Conservation (phyloP, 129 eudicot genomes). For the Sambucus nigra region DNA sequence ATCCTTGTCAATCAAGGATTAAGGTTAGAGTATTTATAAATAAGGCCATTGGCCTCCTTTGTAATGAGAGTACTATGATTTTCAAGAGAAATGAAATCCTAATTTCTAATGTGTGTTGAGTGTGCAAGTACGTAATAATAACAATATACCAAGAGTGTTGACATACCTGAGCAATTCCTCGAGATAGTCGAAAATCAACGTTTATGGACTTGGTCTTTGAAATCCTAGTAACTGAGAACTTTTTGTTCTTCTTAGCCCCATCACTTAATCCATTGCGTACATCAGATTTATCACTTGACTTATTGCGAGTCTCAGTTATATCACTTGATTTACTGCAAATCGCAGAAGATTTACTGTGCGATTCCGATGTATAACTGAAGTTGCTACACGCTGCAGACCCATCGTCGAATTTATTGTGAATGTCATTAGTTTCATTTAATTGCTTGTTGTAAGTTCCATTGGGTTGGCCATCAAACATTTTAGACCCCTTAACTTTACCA, state of each 20-base stretch:
- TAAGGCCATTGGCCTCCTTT: too few species aligned
- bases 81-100: too few species aligned
- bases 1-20: too few species aligned
- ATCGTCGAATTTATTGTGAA: conserved; percentile 25
- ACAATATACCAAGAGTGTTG: conserved; percentile 1
- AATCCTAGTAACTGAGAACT: conserved; percentile 71
- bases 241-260: conserved; percentile 57
- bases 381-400: conserved; percentile 28
- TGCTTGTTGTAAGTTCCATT: conserved; percentile 37
- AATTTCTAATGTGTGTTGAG: too few species aligned
- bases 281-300: conserved; percentile 30
- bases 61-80: too few species aligned
- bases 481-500: conserved; percentile 24
- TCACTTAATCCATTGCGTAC: conserved; percentile 34
- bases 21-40: too few species aligned
- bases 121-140: too few species aligned
- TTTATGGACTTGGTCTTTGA: conserved; percentile 83
- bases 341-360: conserved; percentile 27
- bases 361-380: conserved; percentile 36
- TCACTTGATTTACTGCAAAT: conserved; percentile 32
- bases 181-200: conserved; percentile 86
- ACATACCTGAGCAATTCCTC: conserved; percentile 92
- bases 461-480: conserved; percentile 18
- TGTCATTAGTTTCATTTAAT: conserved; percentile 27
- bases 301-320: conserved; percentile 28